These are phyloP conservation scores for Niebla homalea DNA, from an alignment of 495 filamentous ascomycete genomes.

Conservation along the genomic window DNA sequence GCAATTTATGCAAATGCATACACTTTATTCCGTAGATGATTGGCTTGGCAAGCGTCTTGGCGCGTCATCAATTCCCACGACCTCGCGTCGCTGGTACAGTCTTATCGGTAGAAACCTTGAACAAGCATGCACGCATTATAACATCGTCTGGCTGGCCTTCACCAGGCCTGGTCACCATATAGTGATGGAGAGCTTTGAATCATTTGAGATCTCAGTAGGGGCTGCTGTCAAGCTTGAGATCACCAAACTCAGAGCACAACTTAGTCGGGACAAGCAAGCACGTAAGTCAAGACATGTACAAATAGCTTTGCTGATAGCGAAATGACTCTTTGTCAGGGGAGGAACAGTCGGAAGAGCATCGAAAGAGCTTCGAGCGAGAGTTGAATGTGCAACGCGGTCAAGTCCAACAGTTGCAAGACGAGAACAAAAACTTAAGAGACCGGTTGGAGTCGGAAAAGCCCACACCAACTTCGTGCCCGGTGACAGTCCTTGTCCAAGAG, in stretches of 20 bases:
- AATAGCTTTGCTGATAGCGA: constrained; percentile 3
- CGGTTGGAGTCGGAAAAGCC: constrained; percentile 11
- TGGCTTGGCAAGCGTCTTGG: neutral
- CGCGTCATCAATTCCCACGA: neutral
- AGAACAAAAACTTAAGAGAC: constrained; percentile 12
- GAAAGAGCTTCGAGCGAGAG: no score
- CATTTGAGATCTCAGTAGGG: neutral
- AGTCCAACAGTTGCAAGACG: constrained; percentile 7
- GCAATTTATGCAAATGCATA: no score
- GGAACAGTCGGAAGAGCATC: neutral
- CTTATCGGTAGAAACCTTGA: no score
- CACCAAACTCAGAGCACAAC: neutral
- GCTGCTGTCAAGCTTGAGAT: neutral
- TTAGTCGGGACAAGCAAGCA: neutral
- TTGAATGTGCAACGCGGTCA: no score
- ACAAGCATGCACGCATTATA: no score
- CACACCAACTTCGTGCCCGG: constrained; percentile 5
- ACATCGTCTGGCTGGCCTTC: no score
- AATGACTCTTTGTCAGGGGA: constrained; percentile 17
- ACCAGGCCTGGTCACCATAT: no score
- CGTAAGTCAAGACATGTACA: neutral
- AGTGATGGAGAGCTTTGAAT: neutral
- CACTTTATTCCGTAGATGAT: neutral
- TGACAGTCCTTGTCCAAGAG: constrained; percentile 2
- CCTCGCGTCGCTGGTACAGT: no score